Base-by-base conservation (phyloP, 2,329 filamentous ascomycete species). In the Leptographium wingfieldii region DNA sequence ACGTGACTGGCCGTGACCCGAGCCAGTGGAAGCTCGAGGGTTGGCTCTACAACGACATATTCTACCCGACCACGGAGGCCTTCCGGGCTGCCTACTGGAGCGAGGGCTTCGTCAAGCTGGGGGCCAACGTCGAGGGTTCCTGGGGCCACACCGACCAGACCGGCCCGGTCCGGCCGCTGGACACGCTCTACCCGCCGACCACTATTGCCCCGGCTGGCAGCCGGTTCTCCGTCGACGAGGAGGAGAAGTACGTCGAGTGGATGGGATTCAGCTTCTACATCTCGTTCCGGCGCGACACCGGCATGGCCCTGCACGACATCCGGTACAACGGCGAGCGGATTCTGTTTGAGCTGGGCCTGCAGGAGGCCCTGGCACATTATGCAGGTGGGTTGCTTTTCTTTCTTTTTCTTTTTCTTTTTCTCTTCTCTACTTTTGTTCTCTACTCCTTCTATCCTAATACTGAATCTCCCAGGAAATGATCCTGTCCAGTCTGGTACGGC, bases 341-440 rank as follows among this genome's bases (percentile, higher is more conserved):
- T 7, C 69, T 83, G 12, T 83, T 82, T 60, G 80, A 83, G 64
- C 70, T 84, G 1, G 75, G 76, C 3, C 68, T 83, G 0, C 77
- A 83, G 66, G 80, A 83, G 67, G 79, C 80, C 0, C 68, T 81
- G 9, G 75, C 79, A 1, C 77, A 80, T 58, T 81, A 81, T 59
- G 76, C 55, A 48, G 55, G 43, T n/a, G 14, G 14, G 38, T 40
- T 40, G 3, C 5, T 14, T 16, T 14, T 40, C 4, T 40, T 16
- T 4, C 16, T 5, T 16, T 40, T 5, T 40, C 6, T 14, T 40
- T 40, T 16, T 5, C 16, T 40, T 16, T 9, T 40, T 40, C 14
- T 40, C 33, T 40, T 40, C 14, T 38, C 33, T 38, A 5, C 12
- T 2, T 38, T 14, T 38, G 3, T 14, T 38, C 14, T 40, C 38